Evolutionary conservation across 2,329 filamentous ascomycete genomes (phyloP).

Genomic region (Dactylellina sp.): DNA sequence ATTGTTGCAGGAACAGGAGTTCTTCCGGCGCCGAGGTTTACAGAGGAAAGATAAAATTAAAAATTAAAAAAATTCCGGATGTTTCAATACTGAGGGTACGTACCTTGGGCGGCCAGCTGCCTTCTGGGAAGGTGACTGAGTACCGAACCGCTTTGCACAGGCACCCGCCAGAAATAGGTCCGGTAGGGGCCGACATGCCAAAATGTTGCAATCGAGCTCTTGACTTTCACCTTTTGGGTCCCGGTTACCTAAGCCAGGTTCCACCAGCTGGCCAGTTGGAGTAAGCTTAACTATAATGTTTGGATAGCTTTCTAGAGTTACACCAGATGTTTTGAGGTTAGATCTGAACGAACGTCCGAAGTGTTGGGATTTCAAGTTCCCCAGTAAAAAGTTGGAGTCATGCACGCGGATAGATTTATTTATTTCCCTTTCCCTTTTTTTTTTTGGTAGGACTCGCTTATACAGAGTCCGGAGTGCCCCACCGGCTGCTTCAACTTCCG

Average conservation of each 20-base stretch:
- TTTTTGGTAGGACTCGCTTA: no score
- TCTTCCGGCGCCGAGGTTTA: no score
- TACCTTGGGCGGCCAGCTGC: constrained; percentile 57
- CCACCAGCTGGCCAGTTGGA: not conserved
- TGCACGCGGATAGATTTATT: no score
- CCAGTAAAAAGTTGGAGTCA: no score
- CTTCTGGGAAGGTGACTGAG: constrained; percentile 65
- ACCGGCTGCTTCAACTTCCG: no score
- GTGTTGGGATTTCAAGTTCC: not conserved
- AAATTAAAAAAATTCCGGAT: no score
- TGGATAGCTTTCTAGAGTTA: no score
- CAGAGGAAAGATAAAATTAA: no score
- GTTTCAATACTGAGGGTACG: not conserved
- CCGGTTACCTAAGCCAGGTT: constrained; percentile 34
- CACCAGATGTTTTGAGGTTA: not conserved
- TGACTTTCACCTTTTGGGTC: no score
- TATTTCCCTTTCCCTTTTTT: no score
- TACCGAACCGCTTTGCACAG: constrained; percentile 69
- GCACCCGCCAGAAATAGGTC: constrained; percentile 67
- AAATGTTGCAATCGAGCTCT: constrained; percentile 1
- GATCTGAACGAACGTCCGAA: constrained; percentile 2
- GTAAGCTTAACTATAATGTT: not conserved
- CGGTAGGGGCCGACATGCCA: constrained; percentile 30
- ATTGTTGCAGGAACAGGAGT: no score
- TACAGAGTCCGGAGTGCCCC: no score